Evolutionary conservation across 805 yeast genomes (phyloP).

Genomic region (Starmerella floris): DNA sequence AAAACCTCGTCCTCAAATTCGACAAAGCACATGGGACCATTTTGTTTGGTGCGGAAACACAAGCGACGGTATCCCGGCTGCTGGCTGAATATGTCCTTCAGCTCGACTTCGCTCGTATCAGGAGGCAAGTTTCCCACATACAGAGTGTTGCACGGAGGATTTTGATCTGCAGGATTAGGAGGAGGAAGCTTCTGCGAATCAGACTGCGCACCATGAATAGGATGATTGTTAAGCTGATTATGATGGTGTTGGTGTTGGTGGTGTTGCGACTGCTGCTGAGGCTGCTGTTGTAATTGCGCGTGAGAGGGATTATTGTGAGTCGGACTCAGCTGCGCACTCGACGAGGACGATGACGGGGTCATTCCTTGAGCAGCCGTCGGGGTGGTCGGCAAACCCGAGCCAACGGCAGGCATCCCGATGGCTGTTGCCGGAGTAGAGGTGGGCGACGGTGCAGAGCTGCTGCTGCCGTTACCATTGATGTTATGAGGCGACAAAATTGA

Average conservation of each 20-base stretch:
- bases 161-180: constrained; percentile 97
- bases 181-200: constrained; percentile 27
- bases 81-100: constrained; percentile 71
- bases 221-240: background rate
- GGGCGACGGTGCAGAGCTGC: background rate
- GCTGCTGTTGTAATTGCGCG: constrained; percentile 1
- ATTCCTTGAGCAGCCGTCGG: background rate
- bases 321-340: background rate
- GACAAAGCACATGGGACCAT: constrained; percentile 98
- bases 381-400: background rate
- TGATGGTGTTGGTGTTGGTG: background rate
- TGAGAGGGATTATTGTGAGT: background rate
- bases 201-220: background rate
- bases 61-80: constrained; percentile 88
- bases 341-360: background rate
- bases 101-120: constrained; percentile 87
- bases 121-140: constrained; percentile 97
- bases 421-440: background rate
- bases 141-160: constrained; percentile 94
- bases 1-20: constrained; percentile 92
- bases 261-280: background rate
- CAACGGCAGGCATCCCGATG: background rate
- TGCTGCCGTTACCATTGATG: background rate
- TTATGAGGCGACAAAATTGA: background rate
- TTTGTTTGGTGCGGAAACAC: constrained; percentile 73